Evolutionary conservation across 495 filamentous ascomycete species (phyloP).

Genomic region (Penicillium psychrofluorescens): DNA sequence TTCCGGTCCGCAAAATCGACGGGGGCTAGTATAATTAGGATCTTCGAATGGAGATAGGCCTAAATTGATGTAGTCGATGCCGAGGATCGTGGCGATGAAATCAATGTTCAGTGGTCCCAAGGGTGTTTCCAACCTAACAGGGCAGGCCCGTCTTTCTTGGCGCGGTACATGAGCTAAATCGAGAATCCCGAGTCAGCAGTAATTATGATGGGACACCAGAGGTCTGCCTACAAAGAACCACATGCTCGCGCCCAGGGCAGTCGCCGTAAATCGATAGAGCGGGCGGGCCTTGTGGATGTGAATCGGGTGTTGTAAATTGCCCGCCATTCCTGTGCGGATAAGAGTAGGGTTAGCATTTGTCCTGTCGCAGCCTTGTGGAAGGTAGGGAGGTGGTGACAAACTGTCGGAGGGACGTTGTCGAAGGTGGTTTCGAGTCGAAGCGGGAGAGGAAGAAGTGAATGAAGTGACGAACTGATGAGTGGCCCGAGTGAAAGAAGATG

Average conservation of each 20-base stretch:
- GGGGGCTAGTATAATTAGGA: too few species aligned
- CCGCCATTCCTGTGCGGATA: slow-evolving; percentile 40
- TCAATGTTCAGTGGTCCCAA: slow-evolving; percentile 79
- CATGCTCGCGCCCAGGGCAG: slow-evolving; percentile 87
- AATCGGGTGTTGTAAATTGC: slow-evolving; percentile 54
- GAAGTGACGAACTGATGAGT: too few species aligned
- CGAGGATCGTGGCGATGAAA: neutral
- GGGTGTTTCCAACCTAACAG: slow-evolving; percentile 94
- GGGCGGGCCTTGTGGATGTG: slow-evolving; percentile 65
- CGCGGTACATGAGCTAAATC: slow-evolving; percentile 83
- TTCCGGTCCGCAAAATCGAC: too few species aligned
- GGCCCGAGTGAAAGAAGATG: too few species aligned
- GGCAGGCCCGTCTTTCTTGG: slow-evolving; percentile 85
- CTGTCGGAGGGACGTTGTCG: too few species aligned
- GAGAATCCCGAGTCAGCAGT: slow-evolving; percentile 10
- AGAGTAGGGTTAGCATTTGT: slow-evolving; percentile 1
- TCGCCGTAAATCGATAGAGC: slow-evolving; percentile 78
- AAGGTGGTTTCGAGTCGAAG: too few species aligned
- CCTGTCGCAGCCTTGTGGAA: too few species aligned
- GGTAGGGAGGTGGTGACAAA: too few species aligned
- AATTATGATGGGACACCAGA: neutral
- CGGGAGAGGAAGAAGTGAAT: too few species aligned
- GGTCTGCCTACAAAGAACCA: slow-evolving; percentile 85
- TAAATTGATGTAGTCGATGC: too few species aligned
- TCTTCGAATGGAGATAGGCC: too few species aligned